Percentiles rank a stretch among this genome's conserved stretches.
Conservation (phyloP, 768 basidiomycete genomes). For the Rhizopogon rudus region DNA sequence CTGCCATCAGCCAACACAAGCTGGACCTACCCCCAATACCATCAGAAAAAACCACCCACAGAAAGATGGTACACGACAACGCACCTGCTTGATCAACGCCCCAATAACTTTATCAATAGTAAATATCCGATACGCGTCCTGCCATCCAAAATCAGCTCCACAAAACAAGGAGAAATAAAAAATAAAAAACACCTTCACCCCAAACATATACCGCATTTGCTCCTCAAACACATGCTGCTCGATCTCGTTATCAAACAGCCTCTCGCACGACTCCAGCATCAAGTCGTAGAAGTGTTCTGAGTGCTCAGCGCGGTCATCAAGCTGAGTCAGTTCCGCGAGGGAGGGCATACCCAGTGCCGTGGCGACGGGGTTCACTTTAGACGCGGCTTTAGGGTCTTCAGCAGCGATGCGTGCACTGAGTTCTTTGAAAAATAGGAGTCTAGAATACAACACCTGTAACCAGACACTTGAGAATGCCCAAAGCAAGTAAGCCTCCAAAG, state of each 20-base stretch:
- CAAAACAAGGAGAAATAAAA: background rate
- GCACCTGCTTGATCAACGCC: conserved; percentile 83
- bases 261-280: conserved; percentile 82
- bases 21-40: conserved; percentile 43
- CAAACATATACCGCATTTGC: conserved; percentile 82
- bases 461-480: conserved; percentile 1
- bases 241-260: conserved; percentile 87
- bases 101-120: conserved; percentile 92
- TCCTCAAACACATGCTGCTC: conserved; percentile 89
- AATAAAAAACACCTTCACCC: conserved; percentile 52
- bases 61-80: conserved; percentile 8
- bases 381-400: conserved; percentile 8
- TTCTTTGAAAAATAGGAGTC: conserved; percentile 76
- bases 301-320: conserved; percentile 35
- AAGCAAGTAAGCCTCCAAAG: background rate
- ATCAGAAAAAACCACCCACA: background rate
- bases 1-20: conserved; percentile 61
- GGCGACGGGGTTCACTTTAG: conserved; percentile 9
- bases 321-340: conserved; percentile 20
- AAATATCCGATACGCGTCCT: conserved; percentile 86
- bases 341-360: conserved; percentile 26
- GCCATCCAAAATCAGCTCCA: background rate
- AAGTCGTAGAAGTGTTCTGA: conserved; percentile 76
- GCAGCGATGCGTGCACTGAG: conserved; percentile 46
- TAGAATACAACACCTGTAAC: conserved; percentile 71